These are phyloP conservation scores for Talaromyces adpressus DNA, from an alignment of 495 filamentous ascomycete genomes.

Conservation along the genomic window DNA sequence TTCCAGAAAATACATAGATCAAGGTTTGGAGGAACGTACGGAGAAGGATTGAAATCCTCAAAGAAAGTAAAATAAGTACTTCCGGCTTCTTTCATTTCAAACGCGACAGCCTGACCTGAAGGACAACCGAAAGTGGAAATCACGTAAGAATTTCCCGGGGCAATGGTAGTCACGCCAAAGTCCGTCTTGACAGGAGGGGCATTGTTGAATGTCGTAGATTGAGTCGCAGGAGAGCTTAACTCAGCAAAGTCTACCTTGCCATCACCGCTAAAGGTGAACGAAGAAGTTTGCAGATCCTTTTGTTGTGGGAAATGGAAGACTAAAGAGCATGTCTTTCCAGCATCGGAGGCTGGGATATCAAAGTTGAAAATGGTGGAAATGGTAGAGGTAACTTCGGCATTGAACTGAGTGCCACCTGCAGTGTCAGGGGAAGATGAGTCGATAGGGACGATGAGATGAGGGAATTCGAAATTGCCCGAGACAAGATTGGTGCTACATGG, in stretches of 20 bases:
- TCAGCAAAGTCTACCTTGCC: constrained; percentile 48
- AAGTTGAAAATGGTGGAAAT: constrained; percentile 64
- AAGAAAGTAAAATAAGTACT: constrained; percentile 53
- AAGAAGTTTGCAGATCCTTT: constrained; percentile 45
- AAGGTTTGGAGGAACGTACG: constrained; percentile 25
- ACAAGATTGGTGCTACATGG: constrained; percentile 42
- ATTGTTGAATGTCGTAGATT: constrained; percentile 44
- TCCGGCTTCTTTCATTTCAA: constrained; percentile 45
- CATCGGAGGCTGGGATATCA: constrained; percentile 47
- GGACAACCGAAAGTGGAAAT: constrained; percentile 51
- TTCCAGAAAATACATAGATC: background rate
- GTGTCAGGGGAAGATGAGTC: constrained; percentile 46
- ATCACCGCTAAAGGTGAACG: constrained; percentile 49
- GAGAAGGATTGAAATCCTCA: constrained; percentile 53
- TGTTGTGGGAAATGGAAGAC: constrained; percentile 58
- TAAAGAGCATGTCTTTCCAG: constrained; percentile 54
- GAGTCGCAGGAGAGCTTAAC: constrained; percentile 30
- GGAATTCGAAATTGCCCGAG: constrained; percentile 47
- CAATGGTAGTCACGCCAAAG: constrained; percentile 39
- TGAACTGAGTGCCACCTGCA: constrained; percentile 45
- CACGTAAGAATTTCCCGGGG: constrained; percentile 49
- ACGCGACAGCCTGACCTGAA: constrained; percentile 41
- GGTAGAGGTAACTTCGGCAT: constrained; percentile 46
- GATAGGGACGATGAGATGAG: constrained; percentile 61
- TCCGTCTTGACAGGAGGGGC: constrained; percentile 37